These are phyloP conservation scores for Fusarium setosum DNA, from an alignment of 2,329 filamentous ascomycete genomes.

Conservation along the genomic window DNA sequence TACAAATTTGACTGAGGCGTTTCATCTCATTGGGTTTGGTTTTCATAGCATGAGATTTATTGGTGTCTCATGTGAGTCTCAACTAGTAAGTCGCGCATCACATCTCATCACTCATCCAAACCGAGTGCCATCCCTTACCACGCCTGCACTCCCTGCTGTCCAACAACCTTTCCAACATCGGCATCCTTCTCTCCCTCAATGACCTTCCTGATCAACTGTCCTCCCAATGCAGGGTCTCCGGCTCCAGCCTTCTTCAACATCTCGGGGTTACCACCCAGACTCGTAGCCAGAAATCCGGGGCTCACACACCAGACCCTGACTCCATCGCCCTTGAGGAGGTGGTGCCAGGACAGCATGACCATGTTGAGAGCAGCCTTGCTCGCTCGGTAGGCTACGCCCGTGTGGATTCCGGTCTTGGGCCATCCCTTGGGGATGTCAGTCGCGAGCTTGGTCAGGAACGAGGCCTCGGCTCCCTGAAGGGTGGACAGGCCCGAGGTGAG, in stretches of 20 bases:
- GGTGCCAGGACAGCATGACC: conserved; percentile 55
- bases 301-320: conserved; percentile 62
- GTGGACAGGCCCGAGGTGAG: conserved; percentile 57
- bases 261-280: conserved; percentile 49
- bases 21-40: too few species aligned
- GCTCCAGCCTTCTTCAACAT: conserved; percentile 49
- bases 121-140: conserved; percentile 39
- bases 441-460: conserved; percentile 39
- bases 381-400: conserved; percentile 35
- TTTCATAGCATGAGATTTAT: too few species aligned
- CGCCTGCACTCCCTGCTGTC: conserved; percentile 42
- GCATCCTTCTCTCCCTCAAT: conserved; percentile 55
- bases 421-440: conserved; percentile 52
- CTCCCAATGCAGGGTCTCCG: conserved; percentile 50
- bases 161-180: conserved; percentile 54
- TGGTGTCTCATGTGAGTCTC: not conserved
- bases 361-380: conserved; percentile 46
- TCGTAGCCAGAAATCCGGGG: conserved; percentile 61
- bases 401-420: conserved; percentile 62
- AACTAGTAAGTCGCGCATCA: not conserved
- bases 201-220: conserved; percentile 51
- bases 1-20: too few species aligned
- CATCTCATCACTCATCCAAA: not conserved
- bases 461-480: conserved; percentile 47
- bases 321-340: conserved; percentile 58